Conservation (phyloP, 2,329 filamentous ascomycete genomes). For the Hortaea werneckii region DNA sequence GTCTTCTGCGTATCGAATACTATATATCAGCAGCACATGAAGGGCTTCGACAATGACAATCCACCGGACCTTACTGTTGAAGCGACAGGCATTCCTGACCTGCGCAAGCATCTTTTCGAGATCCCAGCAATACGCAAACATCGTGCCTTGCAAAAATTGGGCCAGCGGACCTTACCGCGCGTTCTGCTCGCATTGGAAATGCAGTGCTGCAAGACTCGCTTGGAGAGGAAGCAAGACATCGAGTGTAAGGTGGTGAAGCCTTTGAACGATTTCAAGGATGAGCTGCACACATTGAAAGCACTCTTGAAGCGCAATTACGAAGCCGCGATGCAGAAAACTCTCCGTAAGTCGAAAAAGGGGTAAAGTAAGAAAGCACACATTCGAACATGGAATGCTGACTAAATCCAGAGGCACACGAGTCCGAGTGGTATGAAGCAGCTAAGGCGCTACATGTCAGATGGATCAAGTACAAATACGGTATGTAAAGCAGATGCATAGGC, state of each 20-base stretch:
- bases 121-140: conserved; percentile 1
- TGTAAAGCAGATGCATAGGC: too few species aligned
- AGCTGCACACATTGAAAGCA: too few species aligned
- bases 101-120: conserved; percentile 9
- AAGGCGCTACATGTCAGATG: too few species aligned
- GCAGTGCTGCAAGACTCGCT: background rate
- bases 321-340: too few species aligned
- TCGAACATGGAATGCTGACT: too few species aligned
- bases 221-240: background rate
- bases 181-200: conserved; percentile 1
- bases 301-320: too few species aligned
- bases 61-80: conserved; percentile 8
- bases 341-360: too few species aligned
- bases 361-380: too few species aligned
- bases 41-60: conserved; percentile 2
- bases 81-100: conserved; percentile 12
- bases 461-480: too few species aligned
- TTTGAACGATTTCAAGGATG: too few species aligned
- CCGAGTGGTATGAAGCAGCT: too few species aligned
- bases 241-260: background rate
- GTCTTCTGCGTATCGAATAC: conserved; percentile 10
- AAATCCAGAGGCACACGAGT: too few species aligned
- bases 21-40: conserved; percentile 12
- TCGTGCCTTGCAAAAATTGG: background rate
- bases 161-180: background rate